Base-by-base conservation (phyloP, 1,284 basidiomycete genomes). In the Microbotryum intermedium region DNA sequence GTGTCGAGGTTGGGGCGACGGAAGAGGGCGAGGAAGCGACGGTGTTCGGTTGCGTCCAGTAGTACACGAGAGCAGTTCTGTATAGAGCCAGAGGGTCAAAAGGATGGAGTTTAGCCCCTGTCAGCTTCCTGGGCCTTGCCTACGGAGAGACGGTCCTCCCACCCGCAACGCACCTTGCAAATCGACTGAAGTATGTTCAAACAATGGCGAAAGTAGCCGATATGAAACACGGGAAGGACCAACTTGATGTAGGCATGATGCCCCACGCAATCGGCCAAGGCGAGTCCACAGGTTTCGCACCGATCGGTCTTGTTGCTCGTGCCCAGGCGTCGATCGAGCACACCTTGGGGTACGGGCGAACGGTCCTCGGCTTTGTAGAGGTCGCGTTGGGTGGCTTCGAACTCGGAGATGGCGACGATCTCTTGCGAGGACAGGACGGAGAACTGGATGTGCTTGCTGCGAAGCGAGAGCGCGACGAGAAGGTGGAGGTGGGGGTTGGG, bases 171-270 rank as follows among this genome's bases (percentile, higher is more conserved):
- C 61, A 90, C 90, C 79, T 97, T 97, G 82, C 93, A 97, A 69
- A 97, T 91, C 71, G 88, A 88, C 74, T 98, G 95, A 0, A 98
- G 80, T 69, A 98, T 90, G 50, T 83, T 83, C 61, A 98, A 90
- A 16, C 87, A 90, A 65, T 97, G 91, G 72, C 93, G 91, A 79
- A 98, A 97, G 78, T 91, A 99, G 18, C 95, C 95, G 65, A 97
- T 90, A 74, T 98, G 76, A 73, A 97, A 98, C 16, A 97, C 93
- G 0, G 94, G 94, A 16, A 99, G 84, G 34, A 88, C 85, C 43
- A 98, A 83, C 76, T 94, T 94, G 78, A 97, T 93, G 77, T 94
- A 95, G 8, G 69, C 62, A 48, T 70, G 69, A 58, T 73, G 93
- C 1, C 95, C 95, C 7, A 97, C 93, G 74, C 95, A 99, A 68